A percentile compares a stretch with the other conserved stretches of the same genome.
These are phyloP conservation scores for Malus orientalis DNA, from an alignment of 306 rosid genomes.

Conservation along the genomic window DNA sequence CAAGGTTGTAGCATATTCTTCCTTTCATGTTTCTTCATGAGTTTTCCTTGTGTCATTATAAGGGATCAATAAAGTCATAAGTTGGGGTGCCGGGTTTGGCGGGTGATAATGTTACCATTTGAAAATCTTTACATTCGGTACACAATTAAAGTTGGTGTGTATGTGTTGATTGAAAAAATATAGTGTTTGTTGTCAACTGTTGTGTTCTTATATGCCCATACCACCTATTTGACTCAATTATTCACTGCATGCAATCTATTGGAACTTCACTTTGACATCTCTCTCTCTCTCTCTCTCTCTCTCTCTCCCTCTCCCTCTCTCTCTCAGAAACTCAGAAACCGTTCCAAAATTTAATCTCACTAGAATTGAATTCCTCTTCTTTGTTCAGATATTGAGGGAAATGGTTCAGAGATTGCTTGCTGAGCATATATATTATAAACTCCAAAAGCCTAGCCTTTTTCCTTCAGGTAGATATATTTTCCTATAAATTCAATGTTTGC, in stretches of 20 bases:
- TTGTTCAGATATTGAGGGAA: background rate
- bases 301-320: too few relatives aligned
- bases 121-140: background rate
- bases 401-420: background rate
- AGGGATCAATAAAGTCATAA: background rate
- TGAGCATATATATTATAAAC: background rate
- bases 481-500: background rate
- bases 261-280: background rate
- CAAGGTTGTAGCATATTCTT: constrained; percentile 18
- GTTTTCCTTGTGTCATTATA: background rate
- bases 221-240: background rate
- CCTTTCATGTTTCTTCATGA: background rate
- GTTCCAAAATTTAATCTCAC: background rate
- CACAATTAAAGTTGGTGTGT: background rate
- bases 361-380: background rate
- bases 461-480: background rate
- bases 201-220: background rate
- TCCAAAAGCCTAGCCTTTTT: background rate
- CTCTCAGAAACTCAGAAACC: background rate
- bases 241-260: background rate
- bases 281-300: background rate
- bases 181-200: background rate
- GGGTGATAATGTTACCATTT: background rate
- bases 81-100: background rate
- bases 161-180: background rate